These are phyloP conservation scores for Phylloporus scabripes DNA, from an alignment of 768 basidiomycete species.

Conservation along the genomic window DNA sequence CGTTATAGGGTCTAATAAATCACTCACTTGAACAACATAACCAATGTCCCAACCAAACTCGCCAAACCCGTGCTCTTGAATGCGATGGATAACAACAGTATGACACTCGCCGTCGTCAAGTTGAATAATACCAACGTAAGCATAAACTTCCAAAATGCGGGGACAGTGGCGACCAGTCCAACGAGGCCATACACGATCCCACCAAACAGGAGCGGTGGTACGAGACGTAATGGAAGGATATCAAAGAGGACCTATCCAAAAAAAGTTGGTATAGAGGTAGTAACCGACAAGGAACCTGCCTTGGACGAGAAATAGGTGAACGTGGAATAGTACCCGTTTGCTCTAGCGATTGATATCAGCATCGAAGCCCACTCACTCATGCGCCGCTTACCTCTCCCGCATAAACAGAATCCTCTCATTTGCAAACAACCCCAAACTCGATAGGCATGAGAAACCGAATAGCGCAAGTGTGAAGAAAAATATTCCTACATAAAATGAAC, in stretches of 20 bases:
- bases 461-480: constrained; percentile 98
- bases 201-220: constrained; percentile 93
- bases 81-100: constrained; percentile 84
- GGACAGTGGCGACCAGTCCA: constrained; percentile 86
- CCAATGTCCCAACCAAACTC: constrained; percentile 86
- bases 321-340: constrained; percentile 97
- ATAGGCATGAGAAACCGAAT: constrained; percentile 95
- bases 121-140: constrained; percentile 95
- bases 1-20: constrained; percentile 1
- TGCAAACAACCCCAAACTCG: constrained; percentile 89
- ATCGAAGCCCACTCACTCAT: background rate
- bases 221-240: constrained; percentile 87
- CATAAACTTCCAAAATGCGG: constrained; percentile 97
- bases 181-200: constrained; percentile 94
- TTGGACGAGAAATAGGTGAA: constrained; percentile 97
- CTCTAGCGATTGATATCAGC: constrained; percentile 40
- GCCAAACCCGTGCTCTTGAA: constrained; percentile 85
- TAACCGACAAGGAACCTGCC: constrained; percentile 31
- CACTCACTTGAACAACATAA: constrained; percentile 97
- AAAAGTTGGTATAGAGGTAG: background rate
- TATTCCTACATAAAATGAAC: constrained; percentile 46
- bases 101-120: constrained; percentile 88
- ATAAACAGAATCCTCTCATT: constrained; percentile 96
- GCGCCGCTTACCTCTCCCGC: constrained; percentile 74
- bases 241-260: constrained; percentile 79